These are phyloP conservation scores for Fusarium sp. DNA, from an alignment of 2,329 filamentous ascomycete species.

Conservation along the genomic window DNA sequence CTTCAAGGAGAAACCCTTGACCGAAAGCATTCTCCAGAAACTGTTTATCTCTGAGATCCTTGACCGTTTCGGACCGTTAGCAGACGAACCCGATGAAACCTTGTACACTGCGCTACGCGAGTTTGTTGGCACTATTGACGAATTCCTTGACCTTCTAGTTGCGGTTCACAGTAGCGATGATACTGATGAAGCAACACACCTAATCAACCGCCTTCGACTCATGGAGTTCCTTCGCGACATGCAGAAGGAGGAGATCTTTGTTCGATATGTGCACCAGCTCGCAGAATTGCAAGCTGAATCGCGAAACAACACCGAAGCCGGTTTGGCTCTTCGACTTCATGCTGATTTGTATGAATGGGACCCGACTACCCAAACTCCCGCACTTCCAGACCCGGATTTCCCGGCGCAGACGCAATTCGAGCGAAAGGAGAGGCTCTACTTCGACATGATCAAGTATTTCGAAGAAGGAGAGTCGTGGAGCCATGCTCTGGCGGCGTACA, in stretches of 20 bases:
- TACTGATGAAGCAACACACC: constrained; percentile 80
- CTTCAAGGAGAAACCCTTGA: constrained; percentile 90
- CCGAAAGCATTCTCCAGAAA: constrained; percentile 91
- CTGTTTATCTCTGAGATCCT: constrained; percentile 90
- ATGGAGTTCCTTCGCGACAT: constrained; percentile 98
- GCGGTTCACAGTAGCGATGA: constrained; percentile 85
- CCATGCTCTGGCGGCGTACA: constrained; percentile 87
- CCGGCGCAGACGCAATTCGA: constrained; percentile 90
- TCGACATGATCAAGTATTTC: constrained; percentile 94
- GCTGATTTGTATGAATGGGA: constrained; percentile 96
- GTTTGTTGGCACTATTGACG: constrained; percentile 86
- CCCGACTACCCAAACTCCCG: constrained; percentile 73
- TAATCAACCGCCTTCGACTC: constrained; percentile 88
- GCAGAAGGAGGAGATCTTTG: constrained; percentile 97
- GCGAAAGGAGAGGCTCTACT: constrained; percentile 91
- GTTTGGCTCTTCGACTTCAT: constrained; percentile 88
- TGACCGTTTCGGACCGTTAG: constrained; percentile 80
- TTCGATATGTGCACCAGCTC: constrained; percentile 94
- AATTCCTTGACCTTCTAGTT: constrained; percentile 90
- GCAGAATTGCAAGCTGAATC: constrained; percentile 81
- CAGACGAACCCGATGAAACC: constrained; percentile 75
- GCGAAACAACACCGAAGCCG: constrained; percentile 87
- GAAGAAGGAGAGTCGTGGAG: constrained; percentile 96
- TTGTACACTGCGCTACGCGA: constrained; percentile 82
- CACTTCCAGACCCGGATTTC: constrained; percentile 80